These are phyloP conservation scores for Aspergillus intermedius DNA, from an alignment of 2,329 filamentous ascomycete species.

Conservation along the genomic window DNA sequence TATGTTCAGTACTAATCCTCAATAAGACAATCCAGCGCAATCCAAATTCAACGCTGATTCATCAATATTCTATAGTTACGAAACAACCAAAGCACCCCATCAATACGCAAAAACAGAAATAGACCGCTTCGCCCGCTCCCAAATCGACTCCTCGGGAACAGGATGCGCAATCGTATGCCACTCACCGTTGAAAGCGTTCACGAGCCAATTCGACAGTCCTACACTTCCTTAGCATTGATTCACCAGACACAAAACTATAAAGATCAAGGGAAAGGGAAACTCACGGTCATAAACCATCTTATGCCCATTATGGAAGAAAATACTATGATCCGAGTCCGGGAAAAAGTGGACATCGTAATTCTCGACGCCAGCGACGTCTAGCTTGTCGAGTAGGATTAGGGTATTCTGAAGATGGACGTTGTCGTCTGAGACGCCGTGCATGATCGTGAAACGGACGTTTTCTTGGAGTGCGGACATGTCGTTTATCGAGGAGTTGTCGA, in stretches of 20 bases:
- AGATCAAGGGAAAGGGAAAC: constrained; percentile 24
- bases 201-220: constrained; percentile 66
- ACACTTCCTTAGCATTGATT: no score
- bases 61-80: no score
- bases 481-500: constrained; percentile 64
- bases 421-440: constrained; percentile 95
- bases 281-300: constrained; percentile 86
- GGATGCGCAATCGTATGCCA: constrained; percentile 62
- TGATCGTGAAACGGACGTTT: constrained; percentile 83
- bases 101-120: not conserved
- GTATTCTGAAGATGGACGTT: constrained; percentile 98
- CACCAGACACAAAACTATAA: not conserved
- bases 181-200: constrained; percentile 96
- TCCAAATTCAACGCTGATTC: no score
- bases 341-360: constrained; percentile 98
- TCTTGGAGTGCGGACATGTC: constrained; percentile 66
- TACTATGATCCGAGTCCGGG: constrained; percentile 91
- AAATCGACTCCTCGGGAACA: constrained; percentile 36
- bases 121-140: constrained; percentile 17
- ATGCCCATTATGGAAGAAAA: constrained; percentile 91
- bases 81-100: not conserved
- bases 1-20: no score
- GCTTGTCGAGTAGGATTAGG: constrained; percentile 73
- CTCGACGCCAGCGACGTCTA: constrained; percentile 73
- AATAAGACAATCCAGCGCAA: no score